A percentile compares a stretch with the other conserved stretches of the same genome.
phyloP scores from a whole-genome alignment of 2,329 filamentous ascomycete genomes.

The Arachnomyces sp. region DNA sequence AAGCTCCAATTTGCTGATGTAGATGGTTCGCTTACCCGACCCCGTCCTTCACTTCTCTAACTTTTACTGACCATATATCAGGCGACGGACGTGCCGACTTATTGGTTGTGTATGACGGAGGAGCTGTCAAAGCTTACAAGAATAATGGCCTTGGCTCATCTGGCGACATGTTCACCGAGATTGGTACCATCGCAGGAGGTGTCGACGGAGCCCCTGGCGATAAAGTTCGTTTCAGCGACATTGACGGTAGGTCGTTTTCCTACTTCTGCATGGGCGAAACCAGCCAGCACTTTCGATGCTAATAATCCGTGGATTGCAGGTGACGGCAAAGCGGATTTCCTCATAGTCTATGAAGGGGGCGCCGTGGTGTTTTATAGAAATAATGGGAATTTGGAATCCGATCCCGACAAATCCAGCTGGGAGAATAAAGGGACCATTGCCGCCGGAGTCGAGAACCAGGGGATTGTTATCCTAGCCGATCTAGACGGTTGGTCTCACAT shows the following conservation, averaged over 20 bases:
- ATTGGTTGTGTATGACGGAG: conserved; percentile 3
- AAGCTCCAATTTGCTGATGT: conserved; percentile 1
- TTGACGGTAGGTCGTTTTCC: background rate
- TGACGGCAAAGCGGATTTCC: conserved; percentile 5
- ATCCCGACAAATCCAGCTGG: conserved; percentile 1
- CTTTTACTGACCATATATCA: too few species aligned
- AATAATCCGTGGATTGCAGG: background rate
- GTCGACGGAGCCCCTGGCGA: background rate
- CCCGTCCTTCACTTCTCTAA: too few species aligned
- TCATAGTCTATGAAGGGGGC: conserved; percentile 1
- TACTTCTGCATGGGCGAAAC: too few species aligned
- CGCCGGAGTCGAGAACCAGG: conserved; percentile 3
- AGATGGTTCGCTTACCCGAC: background rate
- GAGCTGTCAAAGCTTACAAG: conserved; percentile 4
- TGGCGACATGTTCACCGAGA: too few species aligned
- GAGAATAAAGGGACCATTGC: conserved; percentile 5
- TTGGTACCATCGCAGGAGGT: conserved; percentile 1
- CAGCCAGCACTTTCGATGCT: too few species aligned
- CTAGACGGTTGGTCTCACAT: background rate
- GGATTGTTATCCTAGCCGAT: background rate
- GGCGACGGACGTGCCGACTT: background rate
- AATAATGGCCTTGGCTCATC: conserved; percentile 2
- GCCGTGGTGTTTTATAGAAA: background rate
- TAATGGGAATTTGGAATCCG: conserved; percentile 1
- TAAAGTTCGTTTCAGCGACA: conserved; percentile 1